Evolutionary conservation across 768 basidiomycete genomes (phyloP).

Genomic region (Lentinula boryana): DNA sequence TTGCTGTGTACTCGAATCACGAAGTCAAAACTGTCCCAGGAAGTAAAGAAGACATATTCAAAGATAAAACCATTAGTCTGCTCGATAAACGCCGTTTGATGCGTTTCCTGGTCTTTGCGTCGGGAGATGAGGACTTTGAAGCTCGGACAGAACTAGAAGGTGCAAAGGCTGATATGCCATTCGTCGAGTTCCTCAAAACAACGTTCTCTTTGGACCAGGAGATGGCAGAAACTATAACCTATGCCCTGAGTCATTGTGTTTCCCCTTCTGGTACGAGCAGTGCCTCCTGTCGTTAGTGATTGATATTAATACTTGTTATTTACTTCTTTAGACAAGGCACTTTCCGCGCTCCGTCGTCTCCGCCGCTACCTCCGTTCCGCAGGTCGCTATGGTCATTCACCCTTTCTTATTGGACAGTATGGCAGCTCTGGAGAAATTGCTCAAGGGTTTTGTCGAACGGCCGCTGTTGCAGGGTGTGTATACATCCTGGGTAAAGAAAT

Average conservation of each 20-base stretch:
- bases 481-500: conserved; percentile 65
- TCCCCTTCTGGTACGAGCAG: conserved; percentile 44
- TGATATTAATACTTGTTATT: conserved; percentile 6
- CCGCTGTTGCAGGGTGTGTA: conserved; percentile 74
- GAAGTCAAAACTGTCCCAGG: conserved; percentile 67
- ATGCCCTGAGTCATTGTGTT: conserved; percentile 70
- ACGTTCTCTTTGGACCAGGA: conserved; percentile 57
- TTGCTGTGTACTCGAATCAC: conserved; percentile 51
- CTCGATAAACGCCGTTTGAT: conserved; percentile 87
- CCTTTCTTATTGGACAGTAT: conserved; percentile 93
- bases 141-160: conserved; percentile 45
- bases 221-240: conserved; percentile 59
- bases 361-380: conserved; percentile 69
- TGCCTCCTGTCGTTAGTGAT: background rate
- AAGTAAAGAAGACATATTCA: conserved; percentile 92
- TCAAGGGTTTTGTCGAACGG: conserved; percentile 84
- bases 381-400: conserved; percentile 79
- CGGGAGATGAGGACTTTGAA: conserved; percentile 58
- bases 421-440: conserved; percentile 89
- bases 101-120: conserved; percentile 84
- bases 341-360: conserved; percentile 62
- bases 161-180: conserved; percentile 48
- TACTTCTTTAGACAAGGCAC: conserved; percentile 49
- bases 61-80: conserved; percentile 66
- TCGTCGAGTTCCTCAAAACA: conserved; percentile 58